Evolutionary conservation across 2,329 filamentous ascomycete genomes (phyloP), one percentile per base, ranked within the genome.

Genomic region (Apiospora koreana): DNA sequence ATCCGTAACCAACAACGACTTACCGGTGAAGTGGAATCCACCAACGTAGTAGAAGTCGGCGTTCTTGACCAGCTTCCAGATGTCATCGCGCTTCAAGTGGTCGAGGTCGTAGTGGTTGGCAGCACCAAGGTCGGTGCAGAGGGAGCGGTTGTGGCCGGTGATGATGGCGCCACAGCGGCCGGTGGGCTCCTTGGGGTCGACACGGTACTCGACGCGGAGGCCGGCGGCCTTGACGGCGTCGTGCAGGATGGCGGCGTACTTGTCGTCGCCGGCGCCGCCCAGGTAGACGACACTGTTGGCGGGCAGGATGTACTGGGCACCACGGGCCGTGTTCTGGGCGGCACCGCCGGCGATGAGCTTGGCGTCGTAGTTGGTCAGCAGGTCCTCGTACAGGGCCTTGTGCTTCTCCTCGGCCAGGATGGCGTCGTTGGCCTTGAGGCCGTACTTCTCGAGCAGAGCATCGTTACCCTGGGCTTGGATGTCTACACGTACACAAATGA

Each of bases 41-140:
- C 96, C 96, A 73, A 99, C 91, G 80, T 97, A 99, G 88, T 92
- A 98, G 77, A 93, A 87, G 80, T 95, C 89, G 70, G 95, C 95
- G 77, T 92, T 91, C 89, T 98, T 90, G 71, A 96, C 96, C 68
- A 98, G 88, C 75, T 90, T 88, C 96, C 96, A 99, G 83, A 98
- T 92, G 83, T 95, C 90, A 69, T 94, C 92, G 81, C 91, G 89
- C 89, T 97, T 94, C 81, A 99, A 85, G 83, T 99, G 96, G 74
- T 96, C 94, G 68, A 98, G 82, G 84, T 95, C 95, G 86, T 99
- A 99, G 86, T 94, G 93, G 87, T 99, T 99, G 76, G 96, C 96
- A 73, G 96, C 96, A 73, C 92, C 96, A 70, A 99, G 92, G 79
- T 98, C 94, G 73, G 96, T 99, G 87, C 92, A 93, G 87, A 99